Percentiles rank a stretch among this genome's conserved stretches.
Evolutionary conservation across 2,329 filamentous ascomycete species (phyloP).

Genomic region (Aspergillus caelatus): DNA sequence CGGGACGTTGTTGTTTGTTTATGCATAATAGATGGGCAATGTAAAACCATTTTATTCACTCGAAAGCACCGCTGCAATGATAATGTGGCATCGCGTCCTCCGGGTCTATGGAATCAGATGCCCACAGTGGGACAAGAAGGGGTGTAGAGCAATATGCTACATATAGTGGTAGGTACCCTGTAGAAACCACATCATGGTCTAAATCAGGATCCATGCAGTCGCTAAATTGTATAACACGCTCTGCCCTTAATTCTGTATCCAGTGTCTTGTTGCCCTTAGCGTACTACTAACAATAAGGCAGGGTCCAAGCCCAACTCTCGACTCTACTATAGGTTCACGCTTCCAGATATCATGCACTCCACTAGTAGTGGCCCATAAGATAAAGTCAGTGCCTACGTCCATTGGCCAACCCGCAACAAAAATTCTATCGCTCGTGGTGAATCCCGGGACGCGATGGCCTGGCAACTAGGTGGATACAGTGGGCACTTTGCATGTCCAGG

Average conservation of each 20-base stretch:
- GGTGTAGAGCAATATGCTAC: background rate
- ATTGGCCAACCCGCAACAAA: background rate
- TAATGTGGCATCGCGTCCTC: background rate
- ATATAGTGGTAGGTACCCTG: background rate
- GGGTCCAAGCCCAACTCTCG: background rate
- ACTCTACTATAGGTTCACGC: background rate
- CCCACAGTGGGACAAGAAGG: background rate
- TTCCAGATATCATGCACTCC: background rate
- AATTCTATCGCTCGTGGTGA: background rate
- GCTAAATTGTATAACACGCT: background rate
- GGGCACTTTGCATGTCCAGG: background rate
- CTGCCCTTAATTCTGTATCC: background rate
- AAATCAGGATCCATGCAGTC: background rate
- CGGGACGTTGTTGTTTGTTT: slow-evolving; percentile 32
- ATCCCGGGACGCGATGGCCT: background rate
- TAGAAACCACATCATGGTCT: background rate
- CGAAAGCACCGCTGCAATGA: background rate
- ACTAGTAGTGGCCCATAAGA: background rate
- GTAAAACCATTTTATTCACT: slow-evolving; percentile 36
- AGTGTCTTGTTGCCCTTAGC: background rate
- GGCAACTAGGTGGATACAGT: background rate
- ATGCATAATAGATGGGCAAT: slow-evolving; percentile 44
- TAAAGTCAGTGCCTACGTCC: background rate
- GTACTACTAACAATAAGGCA: background rate
- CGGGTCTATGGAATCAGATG: background rate